These are phyloP conservation scores for Coemansia sp. DNA, from an alignment of 192 early-diverging fungal genomes.

Conservation along the genomic window DNA sequence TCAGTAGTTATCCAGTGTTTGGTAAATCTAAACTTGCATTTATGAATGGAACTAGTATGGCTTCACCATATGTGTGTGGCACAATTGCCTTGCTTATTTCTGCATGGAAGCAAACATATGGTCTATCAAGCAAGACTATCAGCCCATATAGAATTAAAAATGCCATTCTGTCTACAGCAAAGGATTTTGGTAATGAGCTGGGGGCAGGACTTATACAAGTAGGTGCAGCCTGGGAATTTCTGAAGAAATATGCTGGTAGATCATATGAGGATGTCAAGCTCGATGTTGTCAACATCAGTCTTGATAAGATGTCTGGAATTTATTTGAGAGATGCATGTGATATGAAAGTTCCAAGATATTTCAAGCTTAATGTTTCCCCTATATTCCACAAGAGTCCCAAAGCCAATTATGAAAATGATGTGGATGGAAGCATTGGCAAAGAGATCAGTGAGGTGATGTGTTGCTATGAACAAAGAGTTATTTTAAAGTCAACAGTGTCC, in stretches of 20 bases:
- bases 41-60: slow-evolving; percentile 96
- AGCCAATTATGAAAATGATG: slow-evolving; percentile 65
- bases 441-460: slow-evolving; percentile 61
- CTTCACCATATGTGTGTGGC: slow-evolving; percentile 87
- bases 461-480: slow-evolving; percentile 75
- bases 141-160: slow-evolving; percentile 83
- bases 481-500: slow-evolving; percentile 63
- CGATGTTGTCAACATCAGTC: slow-evolving; percentile 31
- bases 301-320: slow-evolving; percentile 59
- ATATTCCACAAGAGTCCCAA: slow-evolving; percentile 43
- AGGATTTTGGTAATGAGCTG: slow-evolving; percentile 75
- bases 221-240: slow-evolving; percentile 80
- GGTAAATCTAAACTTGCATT: slow-evolving; percentile 65
- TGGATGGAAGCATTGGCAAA: slow-evolving; percentile 59
- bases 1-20: slow-evolving; percentile 86
- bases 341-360: slow-evolving; percentile 61
- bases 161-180: slow-evolving; percentile 74
- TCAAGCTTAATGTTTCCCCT: slow-evolving; percentile 45
- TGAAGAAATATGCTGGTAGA: slow-evolving; percentile 60
- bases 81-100: slow-evolving; percentile 83
- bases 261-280: slow-evolving; percentile 71
- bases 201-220: slow-evolving; percentile 85
- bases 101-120: slow-evolving; percentile 69
- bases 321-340: slow-evolving; percentile 82
- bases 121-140: slow-evolving; percentile 57